Percentiles rank a stretch among this genome's conserved stretches.
phyloP scores from a whole-genome alignment of 148 eudicot species.

The Polygonum maritimum region DNA sequence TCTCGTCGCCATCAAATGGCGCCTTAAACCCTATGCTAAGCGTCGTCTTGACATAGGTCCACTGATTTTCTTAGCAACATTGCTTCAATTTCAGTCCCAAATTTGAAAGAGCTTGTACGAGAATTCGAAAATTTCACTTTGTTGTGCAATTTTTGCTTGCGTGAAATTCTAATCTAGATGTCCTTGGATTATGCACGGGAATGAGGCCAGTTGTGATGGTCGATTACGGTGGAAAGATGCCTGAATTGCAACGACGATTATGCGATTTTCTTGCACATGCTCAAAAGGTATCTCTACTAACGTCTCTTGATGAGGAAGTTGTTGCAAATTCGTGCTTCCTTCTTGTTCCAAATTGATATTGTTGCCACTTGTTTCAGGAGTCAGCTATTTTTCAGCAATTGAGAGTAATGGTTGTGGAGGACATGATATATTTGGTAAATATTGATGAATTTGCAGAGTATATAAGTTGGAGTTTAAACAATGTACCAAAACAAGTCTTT shows the following conservation, averaged over 20 bases:
- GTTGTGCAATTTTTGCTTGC: neutral
- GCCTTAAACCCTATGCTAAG: constrained; percentile 58
- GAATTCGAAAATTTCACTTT: neutral
- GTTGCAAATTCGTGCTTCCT: neutral
- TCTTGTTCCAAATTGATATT: neutral
- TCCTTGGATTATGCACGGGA: constrained; percentile 72
- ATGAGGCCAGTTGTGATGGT: constrained; percentile 95
- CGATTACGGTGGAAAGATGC: constrained; percentile 99
- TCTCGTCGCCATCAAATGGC: constrained; percentile 56
- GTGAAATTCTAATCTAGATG: constrained; percentile 35
- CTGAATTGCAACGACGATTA: constrained; percentile 62
- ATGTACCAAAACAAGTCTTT: constrained; percentile 35
- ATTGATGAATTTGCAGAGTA: constrained; percentile 47
- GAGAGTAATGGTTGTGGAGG: constrained; percentile 82
- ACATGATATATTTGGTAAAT: constrained; percentile 81
- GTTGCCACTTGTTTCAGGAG: constrained; percentile 36
- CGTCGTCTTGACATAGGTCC: constrained; percentile 70
- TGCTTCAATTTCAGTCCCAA: neutral
- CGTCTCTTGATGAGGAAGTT: neutral
- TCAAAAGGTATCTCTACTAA: constrained; percentile 42
- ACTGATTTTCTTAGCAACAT: neutral
- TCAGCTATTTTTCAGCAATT: constrained; percentile 47
- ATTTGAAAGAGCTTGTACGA: neutral
- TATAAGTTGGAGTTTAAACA: constrained; percentile 45
- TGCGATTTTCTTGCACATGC: constrained; percentile 42